Evolutionary conservation across 164 flowering plant species (phyloP), one percentile per base, ranked within the genome.

Genomic region (Magnolia officinalis): DNA sequence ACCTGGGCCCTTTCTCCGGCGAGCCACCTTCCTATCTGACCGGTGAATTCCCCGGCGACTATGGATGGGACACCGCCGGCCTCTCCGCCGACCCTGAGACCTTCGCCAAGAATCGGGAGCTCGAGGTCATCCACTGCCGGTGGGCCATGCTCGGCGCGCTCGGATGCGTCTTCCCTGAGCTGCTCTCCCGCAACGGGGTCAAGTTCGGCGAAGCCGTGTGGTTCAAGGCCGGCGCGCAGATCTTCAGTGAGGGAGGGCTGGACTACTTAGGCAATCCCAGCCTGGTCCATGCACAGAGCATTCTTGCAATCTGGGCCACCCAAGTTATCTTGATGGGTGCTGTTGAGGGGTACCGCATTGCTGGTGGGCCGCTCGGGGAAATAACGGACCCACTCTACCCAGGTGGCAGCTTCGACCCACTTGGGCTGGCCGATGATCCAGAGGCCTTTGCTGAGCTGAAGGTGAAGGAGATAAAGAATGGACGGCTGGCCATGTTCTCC

Each of bases 401-500:
- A 2, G 74, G 78, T 16, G 78, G 74, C 50, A 70, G 78, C 78
- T 76, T 76, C 52, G 78, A 76, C 67, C 78, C 78, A 1, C 29
- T 76, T 19, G 78, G 78, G 14, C 78, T 76, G 0, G 78, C 78
- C 13, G 78, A 76, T 0, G 73, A 76, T 24, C 78, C 78, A 11
- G 78, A 76, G 73, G 78, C 78, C 6, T 76, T 76, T 2, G 78
- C 78, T 0, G 78, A 76, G 55, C 20, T 76, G 29, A 76, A 76
- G 78, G 78, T 76, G 55, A 76, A 76, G 78, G 78, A 76, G 78
- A 31, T 76, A 68, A 76, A 76, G 78, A 76, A 76, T 52, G 78
- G 78, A 11, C 31, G 78, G 26, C 19, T 76, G 52, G 78, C 78
- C 58, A 76, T 70, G 78, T 76, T 76, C 67, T 76, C 78, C 58